phyloP scores from a whole-genome alignment of 345 rosid species.

The Eucalyptus paniculata region DNA sequence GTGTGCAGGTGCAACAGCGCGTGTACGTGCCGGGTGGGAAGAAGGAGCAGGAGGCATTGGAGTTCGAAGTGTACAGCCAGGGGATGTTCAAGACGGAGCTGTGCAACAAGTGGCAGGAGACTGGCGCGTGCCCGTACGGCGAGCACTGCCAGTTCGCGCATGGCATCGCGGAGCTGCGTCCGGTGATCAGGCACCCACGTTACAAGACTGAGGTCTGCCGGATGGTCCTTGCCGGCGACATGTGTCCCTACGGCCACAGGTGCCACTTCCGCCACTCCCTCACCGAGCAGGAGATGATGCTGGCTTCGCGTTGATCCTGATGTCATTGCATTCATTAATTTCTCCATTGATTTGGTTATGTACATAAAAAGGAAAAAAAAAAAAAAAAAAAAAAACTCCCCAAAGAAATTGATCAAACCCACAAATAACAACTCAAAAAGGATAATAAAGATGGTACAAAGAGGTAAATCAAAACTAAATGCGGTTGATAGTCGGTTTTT shows the following conservation, averaged over 20 bases:
- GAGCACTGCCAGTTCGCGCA: constrained; percentile 85
- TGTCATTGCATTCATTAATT: not conserved
- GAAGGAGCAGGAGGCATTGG: constrained; percentile 41
- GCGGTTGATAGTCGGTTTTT: not conserved
- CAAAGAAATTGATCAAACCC: not conserved
- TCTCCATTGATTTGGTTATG: not conserved
- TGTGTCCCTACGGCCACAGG: constrained; percentile 85
- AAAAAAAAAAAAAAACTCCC: not conserved
- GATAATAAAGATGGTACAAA: not conserved
- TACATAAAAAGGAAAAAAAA: not conserved
- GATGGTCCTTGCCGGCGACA: constrained; percentile 56
- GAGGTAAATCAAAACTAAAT: not conserved
- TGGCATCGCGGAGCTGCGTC: constrained; percentile 76
- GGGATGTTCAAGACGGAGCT: constrained; percentile 90
- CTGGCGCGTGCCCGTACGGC: constrained; percentile 71
- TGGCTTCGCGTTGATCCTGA: constrained; percentile 6
- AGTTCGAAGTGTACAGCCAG: constrained; percentile 63
- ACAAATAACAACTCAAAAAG: not conserved
- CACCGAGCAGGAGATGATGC: constrained; percentile 52
- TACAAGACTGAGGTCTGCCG: constrained; percentile 83
- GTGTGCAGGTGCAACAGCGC: constrained; percentile 12
- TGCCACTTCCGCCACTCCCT: constrained; percentile 96
- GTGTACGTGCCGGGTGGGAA: constrained; percentile 23
- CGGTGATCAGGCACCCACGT: constrained; percentile 83
- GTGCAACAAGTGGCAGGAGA: constrained; percentile 97